Evolutionary conservation across 768 basidiomycete species (phyloP), one percentile per base, ranked within the genome.

Genomic region (Gelatoporia subvermispora): DNA sequence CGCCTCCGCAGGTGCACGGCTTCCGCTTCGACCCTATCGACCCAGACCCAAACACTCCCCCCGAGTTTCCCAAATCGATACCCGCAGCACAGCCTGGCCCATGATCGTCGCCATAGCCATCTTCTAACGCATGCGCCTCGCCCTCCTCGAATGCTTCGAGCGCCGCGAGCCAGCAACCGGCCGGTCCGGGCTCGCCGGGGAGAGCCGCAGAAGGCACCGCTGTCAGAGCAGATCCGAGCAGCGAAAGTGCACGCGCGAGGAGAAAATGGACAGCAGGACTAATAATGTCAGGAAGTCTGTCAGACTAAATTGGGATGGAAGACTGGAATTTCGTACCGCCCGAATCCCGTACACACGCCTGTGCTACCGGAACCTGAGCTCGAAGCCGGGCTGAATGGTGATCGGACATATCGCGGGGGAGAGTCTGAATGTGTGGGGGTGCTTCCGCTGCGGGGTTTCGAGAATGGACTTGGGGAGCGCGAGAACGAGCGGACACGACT

Each of bases 61-160:
- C 28, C 28, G 28, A 7, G 28, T 31, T 13, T 5, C 28, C 28
- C 28, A 7, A 5, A 13, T 31, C 28, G 28, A 5, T 31, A 7
- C 28, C 7, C 28, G 28, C 28, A 31, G 5, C 28, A 13, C 28
- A 31, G 5, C 28, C 28, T 5, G 28, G 28, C 28, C 28, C 28
- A 13, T 31, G 28, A 13, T 31, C 28, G 28, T 31, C 28, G 5
- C 28, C 28, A 13, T 31, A 31, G 7, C 28, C 28, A 13, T 31
- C 28, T 13, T 31, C 28, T 13, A 31, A 7, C 28, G 28, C 28
- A 31, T 31, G 13, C 28, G 28, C 79, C 57, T 85, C 82, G 38
- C 82, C 83, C 7, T 76, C 79, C 65, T 85, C 81, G 56, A 87
- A 83, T 7, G 83, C 79, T 57, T 85, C 83, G 45, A 88, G 69